Evolutionary conservation across 345 rosid genomes (phyloP).

Genomic region (Eucalyptus cloeziana): DNA sequence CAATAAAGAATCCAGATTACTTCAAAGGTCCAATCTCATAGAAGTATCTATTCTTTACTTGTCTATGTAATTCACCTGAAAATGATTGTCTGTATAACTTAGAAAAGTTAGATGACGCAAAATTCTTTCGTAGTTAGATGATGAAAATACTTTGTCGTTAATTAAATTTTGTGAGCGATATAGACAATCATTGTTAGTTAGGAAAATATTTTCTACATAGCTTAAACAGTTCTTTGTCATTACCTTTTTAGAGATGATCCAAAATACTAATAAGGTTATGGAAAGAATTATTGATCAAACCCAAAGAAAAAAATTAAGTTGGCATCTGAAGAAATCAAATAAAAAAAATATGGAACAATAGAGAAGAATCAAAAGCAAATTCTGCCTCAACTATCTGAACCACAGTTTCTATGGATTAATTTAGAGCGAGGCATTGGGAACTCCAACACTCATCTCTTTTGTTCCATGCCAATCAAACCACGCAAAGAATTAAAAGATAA

Average conservation of each 20-base stretch:
- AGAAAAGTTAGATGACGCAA: accelerated
- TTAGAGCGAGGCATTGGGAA: neutral
- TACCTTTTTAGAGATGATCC: accelerated
- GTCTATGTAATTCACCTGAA: neutral
- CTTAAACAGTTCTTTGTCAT: accelerated
- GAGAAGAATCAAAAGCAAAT: neutral
- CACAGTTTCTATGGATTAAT: neutral
- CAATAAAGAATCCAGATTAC: neutral
- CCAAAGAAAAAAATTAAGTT: neutral
- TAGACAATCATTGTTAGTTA: neutral
- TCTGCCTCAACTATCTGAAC: neutral
- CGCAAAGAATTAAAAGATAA: neutral
- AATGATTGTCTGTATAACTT: too few relatives aligned
- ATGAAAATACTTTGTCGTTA: too few relatives aligned
- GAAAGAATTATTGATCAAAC: neutral
- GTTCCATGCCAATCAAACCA: neutral
- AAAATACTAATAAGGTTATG: accelerated
- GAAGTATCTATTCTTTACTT: neutral
- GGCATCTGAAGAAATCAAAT: neutral
- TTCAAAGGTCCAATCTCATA: neutral
- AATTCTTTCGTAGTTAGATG: accelerated
- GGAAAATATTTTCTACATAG: accelerated
- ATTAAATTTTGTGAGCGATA: accelerated
- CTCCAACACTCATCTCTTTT: neutral
- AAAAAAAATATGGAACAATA: neutral